Conservation (phyloP, 768 basidiomycete species). For the Amanita molliuscula region DNA sequence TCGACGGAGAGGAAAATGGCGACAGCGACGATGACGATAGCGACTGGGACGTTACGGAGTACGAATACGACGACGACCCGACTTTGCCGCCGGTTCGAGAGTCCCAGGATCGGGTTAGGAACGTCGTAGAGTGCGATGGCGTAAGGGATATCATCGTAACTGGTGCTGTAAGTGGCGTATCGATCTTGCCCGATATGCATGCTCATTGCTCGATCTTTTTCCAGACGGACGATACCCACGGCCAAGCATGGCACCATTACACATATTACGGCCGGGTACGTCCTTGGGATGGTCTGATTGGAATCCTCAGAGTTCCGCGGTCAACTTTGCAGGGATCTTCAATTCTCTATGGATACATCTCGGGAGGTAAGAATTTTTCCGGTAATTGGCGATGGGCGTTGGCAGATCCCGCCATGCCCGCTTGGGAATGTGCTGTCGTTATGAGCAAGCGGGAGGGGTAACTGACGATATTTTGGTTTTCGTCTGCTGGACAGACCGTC, state of each 20-base stretch:
- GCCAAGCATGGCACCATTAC: constrained; percentile 37
- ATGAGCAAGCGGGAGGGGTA: constrained; percentile 37
- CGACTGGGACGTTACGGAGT: constrained; percentile 17
- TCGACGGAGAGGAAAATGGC: constrained; percentile 9
- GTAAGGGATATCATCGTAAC: constrained; percentile 51
- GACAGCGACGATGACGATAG: constrained; percentile 15
- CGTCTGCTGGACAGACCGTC: neutral
- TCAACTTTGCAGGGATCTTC: constrained; percentile 16
- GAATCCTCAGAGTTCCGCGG: constrained; percentile 28
- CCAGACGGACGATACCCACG: constrained; percentile 40
- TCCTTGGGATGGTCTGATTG: constrained; percentile 50
- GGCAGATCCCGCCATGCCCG: constrained; percentile 33
- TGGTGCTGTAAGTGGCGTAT: constrained; percentile 35
- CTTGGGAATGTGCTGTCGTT: constrained; percentile 56
- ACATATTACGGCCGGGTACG: constrained; percentile 43
- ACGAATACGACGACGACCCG: constrained; percentile 9
- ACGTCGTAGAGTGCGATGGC: constrained; percentile 33
- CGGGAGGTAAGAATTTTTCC: constrained; percentile 54
- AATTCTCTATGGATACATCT: constrained; percentile 65
- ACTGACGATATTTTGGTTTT: neutral
- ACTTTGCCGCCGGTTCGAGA: constrained; percentile 9
- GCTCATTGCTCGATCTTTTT: neutral
- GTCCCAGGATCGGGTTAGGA: constrained; percentile 13
- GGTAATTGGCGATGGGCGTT: constrained; percentile 59
- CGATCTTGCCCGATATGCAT: constrained; percentile 4